Percentiles rank a stretch among this genome's conserved stretches.
phyloP scores from a whole-genome alignment of 169 alveolate species.

The Babesia sp. region DNA sequence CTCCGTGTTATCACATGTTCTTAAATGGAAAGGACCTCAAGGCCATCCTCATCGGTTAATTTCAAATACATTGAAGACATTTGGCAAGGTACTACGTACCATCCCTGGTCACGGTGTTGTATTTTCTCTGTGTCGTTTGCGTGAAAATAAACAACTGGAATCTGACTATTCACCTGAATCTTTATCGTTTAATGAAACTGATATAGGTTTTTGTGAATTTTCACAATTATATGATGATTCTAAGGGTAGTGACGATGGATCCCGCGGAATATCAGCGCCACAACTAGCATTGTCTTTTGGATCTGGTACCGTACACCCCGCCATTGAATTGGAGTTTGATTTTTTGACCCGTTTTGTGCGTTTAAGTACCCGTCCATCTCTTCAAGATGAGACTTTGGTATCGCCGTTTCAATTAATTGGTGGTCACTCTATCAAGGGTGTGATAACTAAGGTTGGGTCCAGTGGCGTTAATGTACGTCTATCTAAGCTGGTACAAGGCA shows the following conservation, averaged over 20 bases:
- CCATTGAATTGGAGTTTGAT: constrained; percentile 38
- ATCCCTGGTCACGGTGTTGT: constrained; percentile 52
- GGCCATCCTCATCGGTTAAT: constrained; percentile 37
- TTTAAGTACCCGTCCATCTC: constrained; percentile 20
- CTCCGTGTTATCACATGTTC: constrained; percentile 38
- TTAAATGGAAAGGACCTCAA: constrained; percentile 59
- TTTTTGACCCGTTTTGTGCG: constrained; percentile 30
- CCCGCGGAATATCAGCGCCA: background rate
- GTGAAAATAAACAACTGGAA: background rate
- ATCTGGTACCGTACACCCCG: constrained; percentile 30
- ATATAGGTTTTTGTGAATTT: constrained; percentile 11
- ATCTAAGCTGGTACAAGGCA: constrained; percentile 56
- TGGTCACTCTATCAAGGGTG: constrained; percentile 41
- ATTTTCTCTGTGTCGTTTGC: constrained; percentile 11
- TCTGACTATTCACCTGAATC: background rate
- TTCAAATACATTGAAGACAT: background rate
- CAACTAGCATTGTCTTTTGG: constrained; percentile 13
- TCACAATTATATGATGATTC: constrained; percentile 12
- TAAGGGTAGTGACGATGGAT: background rate
- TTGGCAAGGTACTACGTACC: constrained; percentile 39
- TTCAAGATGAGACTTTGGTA: constrained; percentile 21
- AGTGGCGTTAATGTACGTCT: constrained; percentile 56
- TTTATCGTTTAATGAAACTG: background rate
- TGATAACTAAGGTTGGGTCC: constrained; percentile 27
- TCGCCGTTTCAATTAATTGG: constrained; percentile 52